Percentiles rank a stretch among this genome's conserved stretches.
These are phyloP conservation scores for Casuarina equisetifolia DNA, from an alignment of 306 rosid genomes.

Conservation along the genomic window DNA sequence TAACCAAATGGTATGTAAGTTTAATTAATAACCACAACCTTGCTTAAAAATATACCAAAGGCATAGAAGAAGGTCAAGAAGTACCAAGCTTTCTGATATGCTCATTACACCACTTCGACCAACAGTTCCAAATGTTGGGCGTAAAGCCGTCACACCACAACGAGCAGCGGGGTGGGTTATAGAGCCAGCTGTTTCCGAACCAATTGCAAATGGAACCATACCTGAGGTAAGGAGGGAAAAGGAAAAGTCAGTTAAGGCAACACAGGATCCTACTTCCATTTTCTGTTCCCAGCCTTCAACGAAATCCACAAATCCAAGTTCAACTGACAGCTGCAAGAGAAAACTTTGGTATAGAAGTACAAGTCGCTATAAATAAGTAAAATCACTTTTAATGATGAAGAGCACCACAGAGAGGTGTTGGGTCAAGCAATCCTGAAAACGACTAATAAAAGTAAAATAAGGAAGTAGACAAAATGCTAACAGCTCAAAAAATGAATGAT, in stretches of 20 bases:
- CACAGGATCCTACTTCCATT: no score
- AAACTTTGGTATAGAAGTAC: neutral
- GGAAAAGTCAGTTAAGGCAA: conserved; percentile 1
- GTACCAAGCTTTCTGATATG: conserved; percentile 83
- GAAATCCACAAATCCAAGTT: neutral
- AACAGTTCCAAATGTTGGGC: conserved; percentile 69
- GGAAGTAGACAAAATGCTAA: neutral
- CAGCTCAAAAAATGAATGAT: conserved; percentile 3
- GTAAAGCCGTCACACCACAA: conserved; percentile 73
- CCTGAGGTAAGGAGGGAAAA: conserved; percentile 38
- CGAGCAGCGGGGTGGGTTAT: conserved; percentile 68
- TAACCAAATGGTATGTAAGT: conserved; percentile 31
- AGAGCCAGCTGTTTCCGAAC: conserved; percentile 79
- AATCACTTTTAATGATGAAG: conserved; percentile 11
- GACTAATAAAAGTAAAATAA: neutral
- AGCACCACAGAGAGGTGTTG: conserved; percentile 1
- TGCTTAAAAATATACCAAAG: neutral
- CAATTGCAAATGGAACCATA: conserved; percentile 80
- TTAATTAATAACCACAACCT: conserved; percentile 8
- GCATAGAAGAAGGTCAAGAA: neutral
- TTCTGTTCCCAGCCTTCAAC: no score
- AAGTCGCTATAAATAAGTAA: neutral
- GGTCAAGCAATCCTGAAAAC: neutral
- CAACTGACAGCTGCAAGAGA: neutral
- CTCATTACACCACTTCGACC: conserved; percentile 87